phyloP scores from a whole-genome alignment of 352 stramenopile genomes.

The Plasmopara halstedii region DNA sequence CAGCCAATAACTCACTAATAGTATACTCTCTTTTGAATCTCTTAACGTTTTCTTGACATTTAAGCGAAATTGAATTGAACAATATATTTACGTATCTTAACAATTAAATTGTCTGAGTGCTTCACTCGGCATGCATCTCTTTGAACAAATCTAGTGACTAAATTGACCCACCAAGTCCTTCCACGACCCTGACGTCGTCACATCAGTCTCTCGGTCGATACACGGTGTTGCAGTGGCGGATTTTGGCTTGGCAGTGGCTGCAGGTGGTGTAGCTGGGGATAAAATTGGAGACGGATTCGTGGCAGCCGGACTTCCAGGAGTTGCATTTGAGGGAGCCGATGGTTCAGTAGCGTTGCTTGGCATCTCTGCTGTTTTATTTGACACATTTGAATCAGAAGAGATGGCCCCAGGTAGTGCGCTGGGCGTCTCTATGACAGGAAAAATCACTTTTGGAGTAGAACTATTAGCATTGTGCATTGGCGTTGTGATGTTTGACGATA shows the following conservation, averaged over 20 bases:
- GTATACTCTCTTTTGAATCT: too few species aligned
- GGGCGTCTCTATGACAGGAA: neutral
- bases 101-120: neutral
- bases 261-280: neutral
- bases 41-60: too few species aligned
- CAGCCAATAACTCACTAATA: too few species aligned
- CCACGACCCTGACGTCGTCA: constrained; percentile 5
- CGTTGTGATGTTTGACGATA: neutral
- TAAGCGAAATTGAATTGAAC: too few species aligned
- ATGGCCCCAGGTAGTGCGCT: too few species aligned
- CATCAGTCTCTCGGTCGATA: constrained; percentile 1
- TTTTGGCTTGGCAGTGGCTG: too few species aligned
- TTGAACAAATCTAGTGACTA: constrained; percentile 4
- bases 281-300: constrained; percentile 5
- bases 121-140: constrained; percentile 19
- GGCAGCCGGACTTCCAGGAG: neutral
- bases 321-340: neutral
- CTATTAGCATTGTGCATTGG: neutral
- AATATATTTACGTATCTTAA: too few species aligned
- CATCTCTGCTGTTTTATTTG: neutral
- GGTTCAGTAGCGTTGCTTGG: neutral
- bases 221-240: neutral
- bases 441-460: neutral
- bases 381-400: neutral
- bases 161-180: constrained; percentile 9